Base-by-base conservation (phyloP, 2,329 filamentous ascomycete species). In the Pyrenophora seminiperda region DNA sequence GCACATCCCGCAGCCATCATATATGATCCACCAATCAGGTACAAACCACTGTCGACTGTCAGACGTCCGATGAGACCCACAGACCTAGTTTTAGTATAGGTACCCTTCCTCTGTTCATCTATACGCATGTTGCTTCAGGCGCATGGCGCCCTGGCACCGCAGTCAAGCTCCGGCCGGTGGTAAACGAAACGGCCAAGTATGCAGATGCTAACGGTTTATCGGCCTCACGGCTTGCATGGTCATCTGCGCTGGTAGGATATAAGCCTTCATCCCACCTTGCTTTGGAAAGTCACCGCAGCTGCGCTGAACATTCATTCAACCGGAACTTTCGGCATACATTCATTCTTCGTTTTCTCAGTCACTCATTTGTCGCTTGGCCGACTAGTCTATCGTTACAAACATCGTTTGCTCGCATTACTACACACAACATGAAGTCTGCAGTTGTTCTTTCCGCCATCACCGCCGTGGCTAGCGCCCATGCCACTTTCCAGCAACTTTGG, bases 251-350 rank as follows among this genome's bases (percentile, higher is more conserved):
- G 33, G 29, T 19, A 29, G 33, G 38, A 58, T 65, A 67, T 67
- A 67, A 66, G 54, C 41, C 46, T 38, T 42, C 11, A 36, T 41
- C 50, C 54, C 50, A 45, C 37, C 40, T 50, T 36, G 18, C 29
- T 41, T 18, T 11, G 17, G 27, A 46, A 53, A 30, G 44, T 44
- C 54, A 62, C 55, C 63, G 62, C 65, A 67, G 63, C 65, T 67
- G 65, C 53, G 65, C 65, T 67, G 65, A 53, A 65, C 62, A 59
- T 59, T 67, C 63, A 53, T 65, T 65, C 58, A 53, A 53, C 58
- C 41, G 51, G 14, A 50, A 50, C 59, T 50, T 63, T 56, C 43
- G 47, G 55, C 52, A 38, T 54, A 53, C 52, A 30, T 51, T 50
- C 47, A 5, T 47, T 47, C 18, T 46, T 41, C 47, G 7, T 53